A percentile compares a stretch with the other conserved stretches of the same genome.
Evolutionary conservation across 2,329 filamentous ascomycete genomes (phyloP).

Genomic region (Fusarium brachygibbosum): DNA sequence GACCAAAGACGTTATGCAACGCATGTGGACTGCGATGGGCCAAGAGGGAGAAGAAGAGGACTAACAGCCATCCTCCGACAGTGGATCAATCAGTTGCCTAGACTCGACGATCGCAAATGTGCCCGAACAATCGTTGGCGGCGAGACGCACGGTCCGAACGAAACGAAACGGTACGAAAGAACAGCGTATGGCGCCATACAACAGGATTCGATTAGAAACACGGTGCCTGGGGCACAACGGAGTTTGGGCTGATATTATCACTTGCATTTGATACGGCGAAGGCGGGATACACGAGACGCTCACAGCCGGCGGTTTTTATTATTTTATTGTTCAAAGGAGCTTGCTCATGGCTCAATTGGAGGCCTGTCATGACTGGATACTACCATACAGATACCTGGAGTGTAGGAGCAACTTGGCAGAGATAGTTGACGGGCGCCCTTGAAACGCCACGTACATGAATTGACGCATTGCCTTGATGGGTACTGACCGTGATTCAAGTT

Average conservation of each 20-base stretch:
- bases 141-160: conserved; percentile 6
- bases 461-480: conserved; percentile 23
- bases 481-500: conserved; percentile 3
- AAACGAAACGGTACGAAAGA: conserved; percentile 2
- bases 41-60: conserved; percentile 83
- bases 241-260: conserved; percentile 35
- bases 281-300: conserved; percentile 46
- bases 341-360: conserved; percentile 24
- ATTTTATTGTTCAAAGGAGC: conserved; percentile 7
- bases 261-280: conserved; percentile 40
- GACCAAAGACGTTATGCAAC: conserved; percentile 95
- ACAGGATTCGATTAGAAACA: conserved; percentile 16
- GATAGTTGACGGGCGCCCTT: conserved; percentile 18
- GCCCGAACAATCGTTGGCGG: neutral
- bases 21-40: conserved; percentile 86
- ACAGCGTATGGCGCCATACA: neutral
- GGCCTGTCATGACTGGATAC: conserved; percentile 20
- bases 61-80: conserved; percentile 37
- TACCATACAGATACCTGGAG: conserved; percentile 45
- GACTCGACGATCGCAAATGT: neutral
- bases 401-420: conserved; percentile 34
- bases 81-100: conserved; percentile 46
- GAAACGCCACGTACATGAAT: conserved; percentile 39
- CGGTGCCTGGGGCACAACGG: conserved; percentile 27
- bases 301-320: conserved; percentile 29